Percentiles rank a stretch among this genome's conserved stretches.
Conservation (phyloP, 2,329 filamentous ascomycete species). For the Reticulascus tulasneorum region DNA sequence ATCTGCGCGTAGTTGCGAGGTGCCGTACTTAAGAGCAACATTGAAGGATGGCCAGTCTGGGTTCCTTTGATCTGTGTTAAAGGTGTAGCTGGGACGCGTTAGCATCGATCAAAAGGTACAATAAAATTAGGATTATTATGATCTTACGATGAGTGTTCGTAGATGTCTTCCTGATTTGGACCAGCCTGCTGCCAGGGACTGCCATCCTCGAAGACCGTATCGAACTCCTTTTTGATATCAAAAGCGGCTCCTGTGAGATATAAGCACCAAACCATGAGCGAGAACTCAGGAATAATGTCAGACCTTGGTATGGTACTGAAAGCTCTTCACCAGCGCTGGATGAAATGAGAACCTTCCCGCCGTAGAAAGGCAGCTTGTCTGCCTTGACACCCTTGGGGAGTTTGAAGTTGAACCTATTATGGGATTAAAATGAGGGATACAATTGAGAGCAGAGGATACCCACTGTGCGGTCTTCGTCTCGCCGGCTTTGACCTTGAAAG, state of each 20-base stretch:
- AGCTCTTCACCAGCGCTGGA: background rate
- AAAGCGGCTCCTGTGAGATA: constrained; percentile 17
- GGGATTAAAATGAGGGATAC: background rate
- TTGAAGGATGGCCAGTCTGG: constrained; percentile 16
- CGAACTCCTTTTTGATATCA: constrained; percentile 4
- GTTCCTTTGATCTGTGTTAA: constrained; percentile 22
- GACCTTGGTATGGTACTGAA: background rate
- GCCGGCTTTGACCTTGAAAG: constrained; percentile 5
- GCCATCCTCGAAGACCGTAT: constrained; percentile 1
- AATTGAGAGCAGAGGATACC: background rate
- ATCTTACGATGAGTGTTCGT: too few relatives aligned
- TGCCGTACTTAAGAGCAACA: constrained; percentile 16
- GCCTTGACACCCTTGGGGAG: background rate
- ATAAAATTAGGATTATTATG: too few relatives aligned
- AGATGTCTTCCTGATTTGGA: too few relatives aligned
- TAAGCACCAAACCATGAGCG: too few relatives aligned
- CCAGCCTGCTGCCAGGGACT: too few relatives aligned
- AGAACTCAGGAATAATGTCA: too few relatives aligned
- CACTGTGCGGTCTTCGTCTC: constrained; percentile 6
- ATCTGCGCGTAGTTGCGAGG: constrained; percentile 12
- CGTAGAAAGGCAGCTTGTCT: background rate
- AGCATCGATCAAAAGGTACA: too few relatives aligned
- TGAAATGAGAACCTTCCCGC: constrained; percentile 2
- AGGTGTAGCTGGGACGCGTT: constrained; percentile 24
- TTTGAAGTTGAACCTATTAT: too few relatives aligned